These are phyloP conservation scores for Saccharomycopsis selenospora DNA, from an alignment of 805 yeast genomes.

Conservation along the genomic window DNA sequence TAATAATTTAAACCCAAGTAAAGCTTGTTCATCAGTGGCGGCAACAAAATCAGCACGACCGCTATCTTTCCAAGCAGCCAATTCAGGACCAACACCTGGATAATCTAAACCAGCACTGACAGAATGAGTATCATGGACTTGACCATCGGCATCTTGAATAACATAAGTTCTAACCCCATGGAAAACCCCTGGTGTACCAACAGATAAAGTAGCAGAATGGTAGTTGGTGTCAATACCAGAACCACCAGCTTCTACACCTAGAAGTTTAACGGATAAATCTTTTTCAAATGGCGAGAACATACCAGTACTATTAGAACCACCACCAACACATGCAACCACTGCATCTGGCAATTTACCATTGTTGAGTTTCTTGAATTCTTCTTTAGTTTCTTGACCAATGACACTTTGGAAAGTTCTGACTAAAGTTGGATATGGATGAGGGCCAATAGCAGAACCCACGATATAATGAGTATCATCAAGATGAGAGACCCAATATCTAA, in stretches of 20 bases:
- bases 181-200: slow-evolving; percentile 93
- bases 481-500: slow-evolving; percentile 90
- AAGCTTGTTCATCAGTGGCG: slow-evolving; percentile 93
- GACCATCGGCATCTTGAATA: slow-evolving; percentile 88
- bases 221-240: slow-evolving; percentile 84
- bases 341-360: slow-evolving; percentile 85
- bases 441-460: slow-evolving; percentile 98
- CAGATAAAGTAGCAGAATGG: slow-evolving; percentile 94
- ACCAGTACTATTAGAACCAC: slow-evolving; percentile 96
- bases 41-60: slow-evolving; percentile 90
- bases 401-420: slow-evolving; percentile 98
- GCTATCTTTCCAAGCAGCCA: slow-evolving; percentile 88
- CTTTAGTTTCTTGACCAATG: slow-evolving; percentile 90
- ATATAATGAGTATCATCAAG: slow-evolving; percentile 84
- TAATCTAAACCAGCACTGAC: slow-evolving; percentile 98
- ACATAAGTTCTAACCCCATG: slow-evolving; percentile 96
- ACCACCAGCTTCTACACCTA: slow-evolving; percentile 99
- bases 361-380: slow-evolving; percentile 75
- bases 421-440: slow-evolving; percentile 97
- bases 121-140: slow-evolving; percentile 95
- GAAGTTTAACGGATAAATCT: slow-evolving; percentile 64
- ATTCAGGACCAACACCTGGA: slow-evolving; percentile 99
- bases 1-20: slow-evolving; percentile 79
- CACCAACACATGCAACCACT: slow-evolving; percentile 98
- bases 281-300: slow-evolving; percentile 91